A percentile compares a stretch with the other conserved stretches of the same genome.
phyloP scores from a whole-genome alignment of 306 rosid genomes.

The Vigna mungo region DNA sequence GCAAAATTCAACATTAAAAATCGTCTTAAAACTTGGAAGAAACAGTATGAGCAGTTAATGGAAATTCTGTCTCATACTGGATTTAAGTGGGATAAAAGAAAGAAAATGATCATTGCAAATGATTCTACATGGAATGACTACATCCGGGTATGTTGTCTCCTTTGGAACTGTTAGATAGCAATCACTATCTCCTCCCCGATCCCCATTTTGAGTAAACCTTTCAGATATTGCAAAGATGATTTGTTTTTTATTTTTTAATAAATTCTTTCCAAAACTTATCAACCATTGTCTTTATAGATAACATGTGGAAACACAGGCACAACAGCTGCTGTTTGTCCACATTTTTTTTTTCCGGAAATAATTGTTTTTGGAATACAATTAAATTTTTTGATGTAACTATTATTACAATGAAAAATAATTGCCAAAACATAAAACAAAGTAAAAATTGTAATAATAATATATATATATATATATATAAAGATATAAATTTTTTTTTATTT shows the following conservation, averaged over 20 bases:
- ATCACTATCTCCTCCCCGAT: not conserved
- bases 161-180: conserved; percentile 10
- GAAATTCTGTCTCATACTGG: conserved; percentile 57
- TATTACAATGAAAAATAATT: too few species aligned
- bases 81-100: conserved; percentile 64
- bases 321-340: too few species aligned
- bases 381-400: too few species aligned
- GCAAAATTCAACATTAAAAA: conserved; percentile 59
- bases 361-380: too few species aligned
- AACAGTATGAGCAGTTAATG: conserved; percentile 53
- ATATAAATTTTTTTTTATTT: too few species aligned
- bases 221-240: not conserved
- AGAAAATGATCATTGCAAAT: conserved; percentile 57
- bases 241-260: not conserved
- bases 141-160: conserved; percentile 54
- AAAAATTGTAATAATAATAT: too few species aligned
- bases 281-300: not conserved
- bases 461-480: too few species aligned
- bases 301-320: too few species aligned
- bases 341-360: too few species aligned
- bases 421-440: too few species aligned
- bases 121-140: conserved; percentile 61
- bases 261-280: conserved; percentile 27
- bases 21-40: conserved; percentile 67
- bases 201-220: conserved; percentile 10